Evolutionary conservation across 2,329 filamentous ascomycete genomes (phyloP).

Genomic region (Trichoderma sp.): DNA sequence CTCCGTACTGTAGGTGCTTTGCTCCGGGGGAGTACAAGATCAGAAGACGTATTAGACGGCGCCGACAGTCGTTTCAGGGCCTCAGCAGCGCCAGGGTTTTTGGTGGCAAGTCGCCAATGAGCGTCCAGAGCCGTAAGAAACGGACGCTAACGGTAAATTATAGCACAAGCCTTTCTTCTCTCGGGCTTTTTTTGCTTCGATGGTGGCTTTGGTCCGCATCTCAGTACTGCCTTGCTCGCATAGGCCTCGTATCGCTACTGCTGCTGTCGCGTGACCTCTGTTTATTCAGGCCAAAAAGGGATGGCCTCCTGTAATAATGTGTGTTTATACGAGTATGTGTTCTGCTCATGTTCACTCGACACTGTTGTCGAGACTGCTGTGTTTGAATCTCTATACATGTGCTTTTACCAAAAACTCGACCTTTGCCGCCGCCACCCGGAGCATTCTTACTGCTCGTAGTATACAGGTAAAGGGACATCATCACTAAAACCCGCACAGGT

Average conservation of each 20-base stretch:
- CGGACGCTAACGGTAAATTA: conserved; percentile 18
- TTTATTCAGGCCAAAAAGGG: neutral
- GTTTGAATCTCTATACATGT: neutral
- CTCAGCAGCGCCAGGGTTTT: neutral
- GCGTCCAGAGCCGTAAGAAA: conserved; percentile 8
- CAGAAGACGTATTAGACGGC: conserved; percentile 8
- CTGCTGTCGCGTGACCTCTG: conserved; percentile 4
- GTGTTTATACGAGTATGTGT: neutral
- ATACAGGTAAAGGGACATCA: neutral
- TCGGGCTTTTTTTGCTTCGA: neutral
- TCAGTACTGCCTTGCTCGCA: neutral
- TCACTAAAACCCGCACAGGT: conserved; percentile 1
- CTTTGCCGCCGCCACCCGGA: neutral
- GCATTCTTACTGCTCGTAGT: neutral
- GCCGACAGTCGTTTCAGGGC: conserved; percentile 7
- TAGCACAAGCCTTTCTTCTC: neutral
- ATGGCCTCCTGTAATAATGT: too few relatives aligned
- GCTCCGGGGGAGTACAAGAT: neutral
- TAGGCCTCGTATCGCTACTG: neutral
- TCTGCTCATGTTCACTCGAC: neutral
- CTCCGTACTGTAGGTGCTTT: neutral
- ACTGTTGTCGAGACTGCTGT: neutral
- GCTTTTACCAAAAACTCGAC: neutral
- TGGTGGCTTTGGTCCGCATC: neutral
- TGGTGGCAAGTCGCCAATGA: conserved; percentile 4